phyloP scores from a whole-genome alignment of 2,329 filamentous ascomycete species.

The Talaromyces verruculosus region DNA sequence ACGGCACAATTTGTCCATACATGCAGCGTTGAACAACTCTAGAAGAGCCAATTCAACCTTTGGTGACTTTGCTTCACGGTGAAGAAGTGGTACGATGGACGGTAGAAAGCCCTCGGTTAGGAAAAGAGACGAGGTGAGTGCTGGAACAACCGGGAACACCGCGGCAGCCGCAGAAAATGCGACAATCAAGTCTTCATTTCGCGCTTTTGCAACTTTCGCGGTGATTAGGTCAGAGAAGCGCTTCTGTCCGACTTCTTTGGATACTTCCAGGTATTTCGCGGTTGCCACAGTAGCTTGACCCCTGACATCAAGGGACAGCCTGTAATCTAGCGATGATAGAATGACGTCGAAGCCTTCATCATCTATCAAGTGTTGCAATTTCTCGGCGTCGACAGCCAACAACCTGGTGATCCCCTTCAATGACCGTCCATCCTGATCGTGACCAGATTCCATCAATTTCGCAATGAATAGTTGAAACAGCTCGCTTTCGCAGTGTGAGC shows the following conservation, averaged over 20 bases:
- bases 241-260: constrained; percentile 67
- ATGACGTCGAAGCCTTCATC: constrained; percentile 79
- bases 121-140: constrained; percentile 74
- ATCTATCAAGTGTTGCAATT: constrained; percentile 55
- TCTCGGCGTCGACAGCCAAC: constrained; percentile 55
- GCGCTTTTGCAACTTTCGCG: constrained; percentile 67
- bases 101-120: constrained; percentile 83
- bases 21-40: constrained; percentile 88
- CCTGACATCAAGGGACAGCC: constrained; percentile 69
- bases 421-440: constrained; percentile 65
- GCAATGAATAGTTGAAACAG: constrained; percentile 70
- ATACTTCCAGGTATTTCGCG: constrained; percentile 78
- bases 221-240: constrained; percentile 74
- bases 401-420: constrained; percentile 62
- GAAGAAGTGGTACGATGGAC: constrained; percentile 72
- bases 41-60: constrained; percentile 84
- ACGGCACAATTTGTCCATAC: constrained; percentile 78
- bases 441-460: constrained; percentile 84
- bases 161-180: constrained; percentile 90
- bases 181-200: constrained; percentile 83
- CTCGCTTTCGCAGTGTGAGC: constrained; percentile 48
- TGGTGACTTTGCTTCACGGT: constrained; percentile 76
- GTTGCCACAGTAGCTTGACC: constrained; percentile 79
- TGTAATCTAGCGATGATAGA: constrained; percentile 80
- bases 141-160: constrained; percentile 81